phyloP scores from a whole-genome alignment of 2,329 filamentous ascomycete genomes.

The Graphium sp. region DNA sequence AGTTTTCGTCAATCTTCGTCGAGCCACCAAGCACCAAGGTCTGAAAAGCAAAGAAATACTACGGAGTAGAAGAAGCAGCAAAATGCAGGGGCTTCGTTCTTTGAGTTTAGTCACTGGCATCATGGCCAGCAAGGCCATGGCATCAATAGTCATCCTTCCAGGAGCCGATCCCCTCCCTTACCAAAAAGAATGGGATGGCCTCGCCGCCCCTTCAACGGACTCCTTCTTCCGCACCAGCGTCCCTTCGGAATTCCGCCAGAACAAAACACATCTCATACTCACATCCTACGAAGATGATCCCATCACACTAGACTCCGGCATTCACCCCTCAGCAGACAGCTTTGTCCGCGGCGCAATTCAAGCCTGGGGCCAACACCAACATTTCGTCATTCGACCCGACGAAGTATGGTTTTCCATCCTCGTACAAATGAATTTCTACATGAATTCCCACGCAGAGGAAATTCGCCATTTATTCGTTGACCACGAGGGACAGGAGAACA shows the following conservation, averaged over 20 bases:
- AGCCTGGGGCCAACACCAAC: conserved; percentile 30
- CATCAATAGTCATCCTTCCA: conserved; percentile 5
- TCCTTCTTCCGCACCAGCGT: conserved; percentile 3
- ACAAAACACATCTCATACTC: conserved; percentile 3
- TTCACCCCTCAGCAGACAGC: conserved; percentile 11
- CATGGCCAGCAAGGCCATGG: conserved; percentile 1
- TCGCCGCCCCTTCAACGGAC: conserved; percentile 2
- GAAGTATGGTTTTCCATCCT: conserved; percentile 39
- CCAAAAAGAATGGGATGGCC: no score
- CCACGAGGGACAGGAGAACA: conserved; percentile 22
- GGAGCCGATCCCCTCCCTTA: conserved; percentile 5
- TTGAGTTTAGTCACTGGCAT: conserved; percentile 1
- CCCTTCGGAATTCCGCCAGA: neutral
- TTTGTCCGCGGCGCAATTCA: conserved; percentile 25
- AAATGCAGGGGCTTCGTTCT: neutral
- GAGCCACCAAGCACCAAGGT: no score
- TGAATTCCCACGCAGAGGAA: conserved; percentile 27
- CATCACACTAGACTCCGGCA: neutral
- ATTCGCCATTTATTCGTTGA: conserved; percentile 26
- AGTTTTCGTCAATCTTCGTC: no score
- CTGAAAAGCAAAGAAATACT: no score
- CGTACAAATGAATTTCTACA: conserved; percentile 30
- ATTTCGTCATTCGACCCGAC: conserved; percentile 31
- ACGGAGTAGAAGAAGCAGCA: neutral
- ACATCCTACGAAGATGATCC: conserved; percentile 1